Base-by-base conservation (phyloP, 148 eudicot species). In the Drosera capensis region DNA sequence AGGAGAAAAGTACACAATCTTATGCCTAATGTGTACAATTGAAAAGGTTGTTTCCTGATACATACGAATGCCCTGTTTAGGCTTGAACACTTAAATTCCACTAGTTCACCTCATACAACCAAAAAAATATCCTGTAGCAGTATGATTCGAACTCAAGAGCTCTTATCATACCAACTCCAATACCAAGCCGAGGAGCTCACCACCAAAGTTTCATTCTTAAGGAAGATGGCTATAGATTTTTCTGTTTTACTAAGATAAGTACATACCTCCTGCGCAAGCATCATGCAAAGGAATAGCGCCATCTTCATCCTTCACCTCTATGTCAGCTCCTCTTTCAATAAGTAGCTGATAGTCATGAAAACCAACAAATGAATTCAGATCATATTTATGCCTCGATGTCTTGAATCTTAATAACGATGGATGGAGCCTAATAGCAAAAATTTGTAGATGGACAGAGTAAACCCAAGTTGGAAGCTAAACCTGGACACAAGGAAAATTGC, bases 261-360 rank as follows among this genome's bases (percentile, higher is more conserved):
- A n/a, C 50, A 15, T 57, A 88, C 97, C 97, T 50, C 94, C 92
- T 1, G 97, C 97, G 71, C 81, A 80, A 26, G 97, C 97, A 77
- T 88, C 97, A 57, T 88, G 94, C 62, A 88, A 60, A 13, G 97
- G 97, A 67, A 80, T 71, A 22, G 77, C 97, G 28, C 87, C 94
- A 50, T 88, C 97, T 58, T 88, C 94, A 62, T 88, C 97, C 70
- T 83, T 78, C 34, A 58, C 70, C 59, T 83, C 92, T 63, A 83
- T 18, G 35, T 66, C 49, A 57, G 97, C 94, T 59, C 92, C 97
- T 51, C 92, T 73, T 57, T 88, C 84, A 69, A 83, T 55, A 64
- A 88, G 70, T 25, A 88, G 63, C 97, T 88, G 8, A 13, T 41
- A 16, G 29, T 5, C 21, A 56, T 31, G 38, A 7, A 14, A 20